These are phyloP conservation scores for Lablab purpureus DNA, from an alignment of 306 rosid species.

Conservation along the genomic window DNA sequence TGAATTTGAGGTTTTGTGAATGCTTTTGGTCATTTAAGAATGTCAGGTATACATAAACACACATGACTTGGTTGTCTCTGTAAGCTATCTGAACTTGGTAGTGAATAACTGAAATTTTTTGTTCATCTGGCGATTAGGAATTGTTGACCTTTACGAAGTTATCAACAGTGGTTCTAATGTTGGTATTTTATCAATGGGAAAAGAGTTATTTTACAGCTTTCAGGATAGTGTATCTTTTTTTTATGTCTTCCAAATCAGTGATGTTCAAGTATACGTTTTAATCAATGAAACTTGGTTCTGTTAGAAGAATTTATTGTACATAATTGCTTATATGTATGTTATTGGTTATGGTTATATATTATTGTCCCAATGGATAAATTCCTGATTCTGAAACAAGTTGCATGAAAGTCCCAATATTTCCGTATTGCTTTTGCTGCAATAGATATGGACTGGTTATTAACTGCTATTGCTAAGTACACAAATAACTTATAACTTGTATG, in stretches of 20 bases:
- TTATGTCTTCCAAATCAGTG: constrained; percentile 26
- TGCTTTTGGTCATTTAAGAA: constrained; percentile 25
- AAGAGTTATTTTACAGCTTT: not conserved
- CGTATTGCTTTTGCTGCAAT: constrained; percentile 7
- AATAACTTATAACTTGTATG: not conserved
- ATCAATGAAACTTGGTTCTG: constrained; percentile 9
- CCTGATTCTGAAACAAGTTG: constrained; percentile 9
- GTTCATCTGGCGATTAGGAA: constrained; percentile 20
- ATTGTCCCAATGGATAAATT: not conserved
- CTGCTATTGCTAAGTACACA: constrained; percentile 21
- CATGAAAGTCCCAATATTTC: not conserved
- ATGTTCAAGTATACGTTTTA: constrained; percentile 5
- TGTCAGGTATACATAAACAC: not conserved
- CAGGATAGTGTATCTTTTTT: constrained; percentile 23
- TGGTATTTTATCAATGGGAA: not conserved
- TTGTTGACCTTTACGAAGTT: constrained; percentile 6
- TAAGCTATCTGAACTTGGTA: constrained; percentile 37
- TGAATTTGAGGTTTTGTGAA: constrained; percentile 27
- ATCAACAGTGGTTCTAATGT: constrained; percentile 8
- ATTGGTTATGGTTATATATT: not conserved
- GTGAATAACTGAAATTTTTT: constrained; percentile 23
- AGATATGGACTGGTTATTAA: constrained; percentile 23
- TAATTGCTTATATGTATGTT: not conserved
- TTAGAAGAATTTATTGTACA: not conserved
- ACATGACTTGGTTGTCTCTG: not conserved